Percentiles rank a stretch among this genome's conserved stretches.
Evolutionary conservation across 2,329 filamentous ascomycete genomes (phyloP).

Genomic region (Triangularia verruculosa): DNA sequence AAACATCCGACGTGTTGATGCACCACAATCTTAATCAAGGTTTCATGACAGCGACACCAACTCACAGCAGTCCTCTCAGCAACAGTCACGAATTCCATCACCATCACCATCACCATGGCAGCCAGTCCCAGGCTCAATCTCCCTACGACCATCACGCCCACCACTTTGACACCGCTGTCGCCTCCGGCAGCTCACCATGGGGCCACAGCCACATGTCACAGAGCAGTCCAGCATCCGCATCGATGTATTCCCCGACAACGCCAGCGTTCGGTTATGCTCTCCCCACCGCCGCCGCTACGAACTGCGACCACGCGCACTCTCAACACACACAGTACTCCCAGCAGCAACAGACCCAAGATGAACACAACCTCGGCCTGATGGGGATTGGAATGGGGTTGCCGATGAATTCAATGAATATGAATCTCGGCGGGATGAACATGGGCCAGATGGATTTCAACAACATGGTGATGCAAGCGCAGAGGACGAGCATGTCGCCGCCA

Average conservation of each 20-base stretch:
- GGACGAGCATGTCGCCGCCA: background rate
- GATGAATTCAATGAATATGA: background rate
- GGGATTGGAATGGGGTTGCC: background rate
- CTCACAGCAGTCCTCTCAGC: constrained; percentile 3
- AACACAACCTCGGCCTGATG: constrained; percentile 2
- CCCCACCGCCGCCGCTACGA: background rate
- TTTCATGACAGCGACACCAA: background rate
- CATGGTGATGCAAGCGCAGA: background rate
- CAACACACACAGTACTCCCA: background rate
- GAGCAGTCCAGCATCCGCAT: background rate
- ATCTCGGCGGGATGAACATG: background rate
- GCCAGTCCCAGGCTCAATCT: background rate
- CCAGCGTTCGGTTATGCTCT: background rate
- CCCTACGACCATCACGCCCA: constrained; percentile 3
- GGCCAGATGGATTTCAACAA: background rate
- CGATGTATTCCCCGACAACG: background rate
- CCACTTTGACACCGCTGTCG: background rate
- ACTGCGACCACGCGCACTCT: background rate
- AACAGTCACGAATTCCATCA: background rate
- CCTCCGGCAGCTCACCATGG: background rate
- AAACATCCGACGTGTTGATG: background rate
- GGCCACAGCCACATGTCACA: background rate
- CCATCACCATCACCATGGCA: constrained; percentile 8
- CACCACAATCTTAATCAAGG: background rate
- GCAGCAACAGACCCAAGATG: background rate